Conservation (phyloP, 257 asterid genomes). For the Solanum dulcamara region DNA sequence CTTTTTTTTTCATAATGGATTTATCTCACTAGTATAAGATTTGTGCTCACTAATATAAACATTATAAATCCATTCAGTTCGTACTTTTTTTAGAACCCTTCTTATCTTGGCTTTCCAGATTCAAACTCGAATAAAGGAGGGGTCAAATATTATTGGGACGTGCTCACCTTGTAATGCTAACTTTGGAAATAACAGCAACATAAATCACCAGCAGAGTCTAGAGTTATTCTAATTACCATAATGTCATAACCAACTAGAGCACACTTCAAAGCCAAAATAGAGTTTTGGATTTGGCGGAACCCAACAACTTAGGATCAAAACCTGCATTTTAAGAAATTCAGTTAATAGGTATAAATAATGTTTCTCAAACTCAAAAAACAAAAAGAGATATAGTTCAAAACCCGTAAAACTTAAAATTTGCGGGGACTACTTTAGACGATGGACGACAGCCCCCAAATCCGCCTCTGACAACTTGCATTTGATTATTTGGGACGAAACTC, state of each 20-base stretch:
- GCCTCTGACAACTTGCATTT: neutral
- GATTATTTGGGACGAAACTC: neutral
- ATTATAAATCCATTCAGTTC: too few species aligned
- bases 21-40: neutral
- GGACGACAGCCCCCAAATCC: too few species aligned
- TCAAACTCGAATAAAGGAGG: neutral
- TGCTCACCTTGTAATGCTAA: neutral
- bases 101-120: neutral
- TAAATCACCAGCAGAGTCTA: neutral
- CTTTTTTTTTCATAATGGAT: too few species aligned
- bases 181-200: neutral
- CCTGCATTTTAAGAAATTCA: neutral
- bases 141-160: neutral
- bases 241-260: neutral
- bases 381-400: neutral
- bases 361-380: neutral
- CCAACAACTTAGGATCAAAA: neutral
- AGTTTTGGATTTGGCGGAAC: neutral
- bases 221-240: neutral
- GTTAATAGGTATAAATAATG: neutral
- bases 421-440: too few species aligned
- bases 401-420: neutral
- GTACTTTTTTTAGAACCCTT: neutral
- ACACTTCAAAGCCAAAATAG: slow-evolving; percentile 5
- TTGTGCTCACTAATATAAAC: neutral